Evolutionary conservation across 345 rosid species (phyloP), one percentile per base, ranked within the genome.

Genomic region (Eutrema japonicum): DNA sequence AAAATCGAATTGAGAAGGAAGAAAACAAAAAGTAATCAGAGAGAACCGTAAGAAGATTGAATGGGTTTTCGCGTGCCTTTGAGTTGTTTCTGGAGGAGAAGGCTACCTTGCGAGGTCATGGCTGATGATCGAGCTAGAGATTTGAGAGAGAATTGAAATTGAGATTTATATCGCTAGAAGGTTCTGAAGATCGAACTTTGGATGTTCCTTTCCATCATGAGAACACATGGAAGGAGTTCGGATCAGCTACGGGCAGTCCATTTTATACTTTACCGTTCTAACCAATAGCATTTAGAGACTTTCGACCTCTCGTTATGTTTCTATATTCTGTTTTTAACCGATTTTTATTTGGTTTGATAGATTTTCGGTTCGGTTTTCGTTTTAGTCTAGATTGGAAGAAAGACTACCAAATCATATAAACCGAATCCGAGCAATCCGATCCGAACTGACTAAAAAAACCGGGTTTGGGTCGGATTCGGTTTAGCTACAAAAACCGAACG

Each of bases 61-160:
- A 38, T 58, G 12, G 22, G 36, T n/a, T 52, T 59, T 35, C 27
- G 45, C 57, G 4, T 80, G 85, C 97, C 97, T 80, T 82, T 88
- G 71, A 94, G 98, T 77, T 94, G 98, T 71, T 94, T 94, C 72
- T 88, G 96, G 69, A 94, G 93, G 76, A 95, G 99, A 45, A 95
- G 99, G 72, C 96, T 83, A 40, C 88, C 99, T 74, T 95, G 99
- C 67, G 93, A 86, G 27, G 96, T 78, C 84, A 84, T 79, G 50
- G 73, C 60, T 52, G 70, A 69, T 59, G 37, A 52, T 63, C 37
- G 49, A 53, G 62, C 48, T 73, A 22, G 54, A 1, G 36, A 56
- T 54, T 54, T 54, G 35, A 32, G 35, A n/a, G 8, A 41, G 16
- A n/a, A 29, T 5, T 9, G 68, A 56, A 42, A 63, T 73, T 66